Evolutionary conservation across 139 green algal species (phyloP).

Genomic region (Volvox reticuliferus): DNA sequence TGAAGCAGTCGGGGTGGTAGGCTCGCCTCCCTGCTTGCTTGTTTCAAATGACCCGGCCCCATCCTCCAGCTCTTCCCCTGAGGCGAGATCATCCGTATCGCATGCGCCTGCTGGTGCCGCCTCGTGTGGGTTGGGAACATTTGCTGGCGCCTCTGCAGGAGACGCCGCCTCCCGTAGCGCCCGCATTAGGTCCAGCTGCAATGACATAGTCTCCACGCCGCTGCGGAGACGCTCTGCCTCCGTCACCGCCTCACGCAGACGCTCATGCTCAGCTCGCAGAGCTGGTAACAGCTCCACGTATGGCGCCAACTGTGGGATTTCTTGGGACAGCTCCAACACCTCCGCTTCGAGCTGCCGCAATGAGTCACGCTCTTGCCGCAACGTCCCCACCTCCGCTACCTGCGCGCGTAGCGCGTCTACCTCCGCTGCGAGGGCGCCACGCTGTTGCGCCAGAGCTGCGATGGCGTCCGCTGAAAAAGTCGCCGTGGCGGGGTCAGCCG

Average conservation of each 20-base stretch:
- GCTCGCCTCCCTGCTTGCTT: neutral
- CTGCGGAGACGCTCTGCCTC: slow-evolving; percentile 36
- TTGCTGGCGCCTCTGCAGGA: neutral
- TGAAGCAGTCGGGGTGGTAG: neutral
- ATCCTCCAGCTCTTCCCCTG: neutral
- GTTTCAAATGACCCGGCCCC: neutral
- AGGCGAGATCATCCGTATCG: neutral
- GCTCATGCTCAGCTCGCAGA: slow-evolving; percentile 31
- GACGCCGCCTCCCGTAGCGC: slow-evolving; percentile 31
- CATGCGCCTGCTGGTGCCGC: neutral
- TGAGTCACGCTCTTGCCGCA: slow-evolving; percentile 33
- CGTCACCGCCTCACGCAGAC: slow-evolving; percentile 9
- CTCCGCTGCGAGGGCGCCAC: slow-evolving; percentile 30
- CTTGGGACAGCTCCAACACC: slow-evolving; percentile 29
- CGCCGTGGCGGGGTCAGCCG: neutral
- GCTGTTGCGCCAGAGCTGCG: slow-evolving; percentile 38
- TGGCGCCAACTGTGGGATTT: slow-evolving; percentile 44
- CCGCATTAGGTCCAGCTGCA: slow-evolving; percentile 38
- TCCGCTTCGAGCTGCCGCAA: slow-evolving; percentile 33
- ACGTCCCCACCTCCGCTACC: slow-evolving; percentile 28
- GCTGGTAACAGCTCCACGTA: slow-evolving; percentile 48
- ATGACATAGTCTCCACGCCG: slow-evolving; percentile 21
- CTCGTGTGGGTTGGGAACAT: neutral
- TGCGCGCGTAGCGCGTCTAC: slow-evolving; percentile 28
- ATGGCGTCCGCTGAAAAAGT: slow-evolving; percentile 17